Conservation (phyloP, 495 filamentous ascomycete genomes). For the Aspergillus sclerotioniger region DNA sequence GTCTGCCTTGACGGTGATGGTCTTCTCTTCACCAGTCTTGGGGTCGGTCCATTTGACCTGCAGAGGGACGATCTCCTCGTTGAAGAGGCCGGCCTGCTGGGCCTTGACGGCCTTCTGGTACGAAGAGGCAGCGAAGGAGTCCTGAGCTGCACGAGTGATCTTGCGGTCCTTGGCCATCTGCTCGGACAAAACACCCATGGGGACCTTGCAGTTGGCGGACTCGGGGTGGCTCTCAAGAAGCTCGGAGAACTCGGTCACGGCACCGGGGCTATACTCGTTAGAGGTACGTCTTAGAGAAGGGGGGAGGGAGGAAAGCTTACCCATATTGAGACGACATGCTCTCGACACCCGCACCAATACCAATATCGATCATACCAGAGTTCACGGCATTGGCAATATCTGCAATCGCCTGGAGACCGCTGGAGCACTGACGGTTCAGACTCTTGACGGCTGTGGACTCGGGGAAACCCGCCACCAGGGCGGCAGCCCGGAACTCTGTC, state of each 20-base stretch:
- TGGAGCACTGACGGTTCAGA: conserved; percentile 89
- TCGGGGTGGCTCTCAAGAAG: conserved; percentile 80
- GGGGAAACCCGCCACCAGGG: conserved; percentile 88
- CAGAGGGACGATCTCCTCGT: conserved; percentile 87
- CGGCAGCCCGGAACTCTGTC: conserved; percentile 93
- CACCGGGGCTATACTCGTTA: conserved; percentile 58
- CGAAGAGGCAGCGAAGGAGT: conserved; percentile 82
- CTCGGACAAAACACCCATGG: conserved; percentile 94
- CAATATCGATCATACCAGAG: conserved; percentile 90
- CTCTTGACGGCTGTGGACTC: conserved; percentile 76
- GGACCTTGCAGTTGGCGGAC: conserved; percentile 93
- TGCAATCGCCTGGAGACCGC: conserved; percentile 82
- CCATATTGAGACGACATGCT: conserved; percentile 93
- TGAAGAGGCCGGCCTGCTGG: conserved; percentile 84
- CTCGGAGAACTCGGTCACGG: conserved; percentile 92
- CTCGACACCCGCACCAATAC: conserved; percentile 96
- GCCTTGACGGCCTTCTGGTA: conserved; percentile 88
- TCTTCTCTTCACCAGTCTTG: conserved; percentile 83
- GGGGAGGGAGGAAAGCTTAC: conserved; percentile 40
- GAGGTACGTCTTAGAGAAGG: neutral
- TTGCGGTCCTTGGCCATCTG: conserved; percentile 85
- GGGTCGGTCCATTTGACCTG: conserved; percentile 82
- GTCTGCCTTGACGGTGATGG: conserved; percentile 79
- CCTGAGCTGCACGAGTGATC: conserved; percentile 71
- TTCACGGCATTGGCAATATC: conserved; percentile 91